Evolutionary conservation across 2,329 filamentous ascomycete species (phyloP).

Genomic region (Coniochaeta sp.): DNA sequence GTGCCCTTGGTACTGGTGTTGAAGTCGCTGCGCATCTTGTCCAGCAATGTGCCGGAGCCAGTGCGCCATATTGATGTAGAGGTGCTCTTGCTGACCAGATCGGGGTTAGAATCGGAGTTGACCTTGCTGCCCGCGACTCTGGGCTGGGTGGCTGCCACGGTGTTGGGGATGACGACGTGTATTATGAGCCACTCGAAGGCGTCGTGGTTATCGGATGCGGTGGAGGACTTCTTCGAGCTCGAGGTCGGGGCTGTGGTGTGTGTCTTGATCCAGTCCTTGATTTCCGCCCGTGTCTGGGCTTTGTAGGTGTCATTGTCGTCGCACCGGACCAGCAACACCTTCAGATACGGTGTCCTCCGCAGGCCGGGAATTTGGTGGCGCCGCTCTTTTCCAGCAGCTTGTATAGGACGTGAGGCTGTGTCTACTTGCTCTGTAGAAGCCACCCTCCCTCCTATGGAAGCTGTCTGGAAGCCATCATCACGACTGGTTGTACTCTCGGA

Average conservation of each 20-base stretch:
- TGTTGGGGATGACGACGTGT: conserved; percentile 87
- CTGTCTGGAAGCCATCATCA: conserved; percentile 57
- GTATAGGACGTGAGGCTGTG: conserved; percentile 21
- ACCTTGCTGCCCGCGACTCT: conserved; percentile 48
- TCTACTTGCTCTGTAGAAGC: conserved; percentile 32
- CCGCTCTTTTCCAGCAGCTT: conserved; percentile 43
- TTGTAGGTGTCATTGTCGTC: conserved; percentile 97
- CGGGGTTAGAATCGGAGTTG: conserved; percentile 45
- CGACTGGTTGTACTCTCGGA: conserved; percentile 23
- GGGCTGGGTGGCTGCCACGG: conserved; percentile 71
- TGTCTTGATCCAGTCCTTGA: conserved; percentile 87
- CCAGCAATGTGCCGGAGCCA: conserved; percentile 73
- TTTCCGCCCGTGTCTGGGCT: conserved; percentile 63
- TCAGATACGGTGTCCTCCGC: conserved; percentile 87
- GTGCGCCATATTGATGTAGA: conserved; percentile 69
- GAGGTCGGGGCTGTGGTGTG: conserved; percentile 58
- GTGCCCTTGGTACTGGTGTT: conserved; percentile 66
- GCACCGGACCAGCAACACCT: conserved; percentile 81
- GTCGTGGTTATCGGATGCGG: conserved; percentile 84
- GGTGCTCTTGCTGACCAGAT: conserved; percentile 37
- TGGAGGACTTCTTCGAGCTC: conserved; percentile 48
- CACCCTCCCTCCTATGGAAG: conserved; percentile 37
- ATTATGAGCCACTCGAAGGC: conserved; percentile 93
- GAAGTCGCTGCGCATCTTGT: conserved; percentile 87
- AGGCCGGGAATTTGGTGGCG: conserved; percentile 94